These are phyloP conservation scores for Aspergillus cejpii DNA, from an alignment of 2,329 filamentous ascomycete genomes.

Conservation along the genomic window DNA sequence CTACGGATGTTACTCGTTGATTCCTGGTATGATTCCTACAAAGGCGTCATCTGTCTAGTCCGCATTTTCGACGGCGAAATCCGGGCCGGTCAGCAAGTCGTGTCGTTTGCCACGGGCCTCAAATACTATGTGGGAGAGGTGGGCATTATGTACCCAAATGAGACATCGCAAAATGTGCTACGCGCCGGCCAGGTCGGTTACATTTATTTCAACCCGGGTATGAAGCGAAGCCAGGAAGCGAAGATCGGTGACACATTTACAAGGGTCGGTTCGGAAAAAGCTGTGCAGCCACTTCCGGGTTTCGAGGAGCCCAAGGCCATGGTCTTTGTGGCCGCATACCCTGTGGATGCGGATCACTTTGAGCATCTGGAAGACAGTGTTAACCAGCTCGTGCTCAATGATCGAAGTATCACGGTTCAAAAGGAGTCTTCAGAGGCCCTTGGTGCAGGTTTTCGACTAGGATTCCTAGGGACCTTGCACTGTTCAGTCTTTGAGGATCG, in stretches of 20 bases:
- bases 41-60: conserved; percentile 85
- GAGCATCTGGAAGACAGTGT: conserved; percentile 87
- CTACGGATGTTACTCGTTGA: conserved; percentile 84
- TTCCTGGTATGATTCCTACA: conserved; percentile 97
- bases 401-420: conserved; percentile 85
- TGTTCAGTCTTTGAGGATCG: conserved; percentile 99
- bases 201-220: conserved; percentile 93
- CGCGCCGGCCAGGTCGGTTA: conserved; percentile 94
- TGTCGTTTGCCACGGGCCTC: conserved; percentile 78
- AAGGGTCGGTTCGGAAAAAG: conserved; percentile 64
- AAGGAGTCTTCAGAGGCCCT: conserved; percentile 93
- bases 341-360: conserved; percentile 83
- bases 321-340: conserved; percentile 97
- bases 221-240: conserved; percentile 93
- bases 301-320: conserved; percentile 98
- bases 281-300: conserved; percentile 74
- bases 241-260: conserved; percentile 96
- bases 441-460: conserved; percentile 86
- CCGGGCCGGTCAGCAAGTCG: conserved; percentile 73
- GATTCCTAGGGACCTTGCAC: conserved; percentile 92
- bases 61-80: conserved; percentile 84
- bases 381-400: conserved; percentile 85
- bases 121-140: conserved; percentile 95
- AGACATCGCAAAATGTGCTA: conserved; percentile 70
- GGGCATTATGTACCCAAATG: conserved; percentile 88